Conservation (phyloP, 2,329 filamentous ascomycete species). For the Nannizzia gypsea region DNA sequence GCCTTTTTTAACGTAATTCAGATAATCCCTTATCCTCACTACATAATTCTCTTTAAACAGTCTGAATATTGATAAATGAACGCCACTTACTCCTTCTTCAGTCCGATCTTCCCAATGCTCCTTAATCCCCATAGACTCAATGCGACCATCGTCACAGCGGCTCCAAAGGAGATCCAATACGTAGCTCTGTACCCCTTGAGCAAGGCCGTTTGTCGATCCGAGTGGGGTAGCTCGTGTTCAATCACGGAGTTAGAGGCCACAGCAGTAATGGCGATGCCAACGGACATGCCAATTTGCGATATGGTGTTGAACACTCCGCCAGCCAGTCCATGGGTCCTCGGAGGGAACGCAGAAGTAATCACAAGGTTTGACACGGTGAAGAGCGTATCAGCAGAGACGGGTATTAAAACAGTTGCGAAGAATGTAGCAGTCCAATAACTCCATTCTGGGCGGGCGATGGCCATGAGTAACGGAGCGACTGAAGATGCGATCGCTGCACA, state of each 20-base stretch:
- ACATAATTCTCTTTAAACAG: neutral
- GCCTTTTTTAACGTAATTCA: neutral
- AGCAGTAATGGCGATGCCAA: conserved; percentile 43
- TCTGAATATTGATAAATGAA: neutral
- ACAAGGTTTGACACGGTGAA: conserved; percentile 43
- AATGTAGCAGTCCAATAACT: conserved; percentile 14
- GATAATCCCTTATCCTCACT: neutral
- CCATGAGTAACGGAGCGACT: conserved; percentile 13
- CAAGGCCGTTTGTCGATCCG: conserved; percentile 25
- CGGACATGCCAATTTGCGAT: conserved; percentile 43
- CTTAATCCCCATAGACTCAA: conserved; percentile 14
- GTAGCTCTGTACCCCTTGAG: conserved; percentile 12
- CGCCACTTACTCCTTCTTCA: conserved; percentile 26
- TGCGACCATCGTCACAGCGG: conserved; percentile 8
- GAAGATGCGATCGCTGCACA: conserved; percentile 8
- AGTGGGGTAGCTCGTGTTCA: neutral
- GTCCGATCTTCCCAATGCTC: conserved; percentile 37
- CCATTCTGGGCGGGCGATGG: conserved; percentile 5
- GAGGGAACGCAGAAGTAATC: conserved; percentile 44
- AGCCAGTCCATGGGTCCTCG: conserved; percentile 46
- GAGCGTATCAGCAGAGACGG: conserved; percentile 12
- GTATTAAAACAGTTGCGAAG: conserved; percentile 8
- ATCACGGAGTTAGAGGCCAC: conserved; percentile 28
- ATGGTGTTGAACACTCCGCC: conserved; percentile 52
- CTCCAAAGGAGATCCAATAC: conserved; percentile 14